A percentile compares a stretch with the other conserved stretches of the same genome.
Conservation (phyloP, 176 grass and related monocot genomes). For the Carex parvula region DNA sequence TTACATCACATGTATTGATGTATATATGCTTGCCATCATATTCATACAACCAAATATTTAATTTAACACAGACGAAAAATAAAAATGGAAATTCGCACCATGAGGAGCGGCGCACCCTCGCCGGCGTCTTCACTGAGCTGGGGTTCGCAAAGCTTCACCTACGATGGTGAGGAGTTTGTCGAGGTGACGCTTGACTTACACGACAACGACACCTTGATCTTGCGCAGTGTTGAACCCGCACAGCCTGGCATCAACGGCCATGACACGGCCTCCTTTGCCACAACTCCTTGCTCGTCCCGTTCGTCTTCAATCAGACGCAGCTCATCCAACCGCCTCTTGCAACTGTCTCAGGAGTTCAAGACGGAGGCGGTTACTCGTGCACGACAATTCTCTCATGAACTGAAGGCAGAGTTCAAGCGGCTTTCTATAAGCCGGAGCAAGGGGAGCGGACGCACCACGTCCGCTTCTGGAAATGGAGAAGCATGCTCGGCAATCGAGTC, state of each 20-base stretch:
- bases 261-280: conserved; percentile 15
- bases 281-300: conserved; percentile 28
- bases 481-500: conserved; percentile 34
- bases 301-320: conserved; percentile 64
- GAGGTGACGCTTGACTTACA: conserved; percentile 92
- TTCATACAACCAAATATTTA: neutral
- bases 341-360: conserved; percentile 88
- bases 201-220: conserved; percentile 72
- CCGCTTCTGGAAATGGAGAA: neutral
- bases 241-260: neutral
- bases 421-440: conserved; percentile 41
- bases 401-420: conserved; percentile 61
- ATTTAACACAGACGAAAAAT: neutral
- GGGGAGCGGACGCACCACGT: neutral
- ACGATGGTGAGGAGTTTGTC: conserved; percentile 69
- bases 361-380: conserved; percentile 57
- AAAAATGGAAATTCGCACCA: neutral
- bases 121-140: neutral
- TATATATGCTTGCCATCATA: neutral
- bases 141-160: conserved; percentile 42
- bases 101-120: conserved; percentile 6
- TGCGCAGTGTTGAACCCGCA: conserved; percentile 71
- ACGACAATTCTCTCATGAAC: conserved; percentile 70
- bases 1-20: neutral
- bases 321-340: conserved; percentile 72